Conservation (phyloP, 2,329 filamentous ascomycete genomes). For the Penicillium expansum region DNA sequence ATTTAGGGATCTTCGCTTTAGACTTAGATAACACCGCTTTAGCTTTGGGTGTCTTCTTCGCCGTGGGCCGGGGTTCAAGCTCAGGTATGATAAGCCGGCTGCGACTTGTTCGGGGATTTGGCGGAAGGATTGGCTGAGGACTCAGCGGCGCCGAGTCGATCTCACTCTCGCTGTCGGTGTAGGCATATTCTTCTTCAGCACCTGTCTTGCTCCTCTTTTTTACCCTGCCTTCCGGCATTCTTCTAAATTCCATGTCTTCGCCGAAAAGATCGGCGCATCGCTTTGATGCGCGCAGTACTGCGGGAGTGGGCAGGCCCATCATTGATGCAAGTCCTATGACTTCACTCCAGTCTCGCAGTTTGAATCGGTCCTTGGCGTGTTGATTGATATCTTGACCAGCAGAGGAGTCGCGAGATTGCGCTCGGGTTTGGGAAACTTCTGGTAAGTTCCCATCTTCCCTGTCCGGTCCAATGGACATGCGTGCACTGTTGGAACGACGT, state of each 20-base stretch:
- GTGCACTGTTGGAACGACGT: conserved; percentile 8
- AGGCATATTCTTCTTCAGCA: conserved; percentile 16
- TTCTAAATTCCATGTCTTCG: conserved; percentile 65
- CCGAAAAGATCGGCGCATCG: conserved; percentile 75
- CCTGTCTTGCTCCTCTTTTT: conserved; percentile 10
- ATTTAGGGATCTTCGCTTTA: not conserved
- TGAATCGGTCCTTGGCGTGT: conserved; percentile 19
- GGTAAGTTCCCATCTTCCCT: conserved; percentile 7
- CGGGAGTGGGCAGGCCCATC: conserved; percentile 64
- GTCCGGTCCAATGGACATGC: conserved; percentile 6
- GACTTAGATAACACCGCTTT: not conserved
- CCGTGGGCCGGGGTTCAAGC: not conserved
- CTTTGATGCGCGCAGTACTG: conserved; percentile 66
- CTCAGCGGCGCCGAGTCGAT: conserved; percentile 4
- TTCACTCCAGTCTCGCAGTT: conserved; percentile 76
- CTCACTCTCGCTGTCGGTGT: conserved; percentile 30
- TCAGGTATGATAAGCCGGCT: not conserved
- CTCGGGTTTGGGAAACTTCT: conserved; percentile 12
- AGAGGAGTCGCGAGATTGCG: conserved; percentile 14
- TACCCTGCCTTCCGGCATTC: conserved; percentile 47
- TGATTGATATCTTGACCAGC: conserved; percentile 4
- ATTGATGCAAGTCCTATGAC: conserved; percentile 75
- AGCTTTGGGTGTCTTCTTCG: not conserved
- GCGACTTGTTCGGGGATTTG: not conserved
- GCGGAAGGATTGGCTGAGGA: not conserved